These are phyloP conservation scores for Hanseniaspora mollemarum DNA, from an alignment of 805 yeast genomes.

Conservation along the genomic window DNA sequence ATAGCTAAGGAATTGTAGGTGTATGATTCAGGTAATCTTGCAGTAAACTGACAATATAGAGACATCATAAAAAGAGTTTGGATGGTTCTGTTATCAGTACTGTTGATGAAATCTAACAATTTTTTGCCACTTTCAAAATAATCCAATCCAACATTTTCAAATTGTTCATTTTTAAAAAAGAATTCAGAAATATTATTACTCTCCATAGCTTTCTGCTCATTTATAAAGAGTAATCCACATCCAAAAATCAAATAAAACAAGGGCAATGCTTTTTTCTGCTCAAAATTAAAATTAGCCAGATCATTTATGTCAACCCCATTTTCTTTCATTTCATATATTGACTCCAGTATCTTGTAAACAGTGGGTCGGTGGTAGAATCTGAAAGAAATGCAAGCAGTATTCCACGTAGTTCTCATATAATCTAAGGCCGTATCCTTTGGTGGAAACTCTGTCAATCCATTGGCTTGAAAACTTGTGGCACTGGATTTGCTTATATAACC, in stretches of 20 bases:
- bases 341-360: constrained; percentile 59
- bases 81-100: constrained; percentile 66
- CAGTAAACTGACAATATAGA: constrained; percentile 76
- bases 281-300: constrained; percentile 46
- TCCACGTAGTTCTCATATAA: constrained; percentile 68
- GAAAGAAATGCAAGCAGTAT: constrained; percentile 72
- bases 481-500: too few relatives aligned
- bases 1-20: constrained; percentile 82
- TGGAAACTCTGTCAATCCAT: constrained; percentile 47
- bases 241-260: constrained; percentile 79
- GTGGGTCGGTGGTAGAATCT: constrained; percentile 81
- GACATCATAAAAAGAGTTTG: constrained; percentile 81
- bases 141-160: constrained; percentile 64
- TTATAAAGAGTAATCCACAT: constrained; percentile 68
- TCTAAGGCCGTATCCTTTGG: constrained; percentile 60
- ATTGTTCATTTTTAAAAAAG: constrained; percentile 21
- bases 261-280: constrained; percentile 66
- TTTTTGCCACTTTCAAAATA: constrained; percentile 73
- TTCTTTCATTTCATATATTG: constrained; percentile 65
- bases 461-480: not conserved
- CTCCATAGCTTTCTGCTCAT: constrained; percentile 35
- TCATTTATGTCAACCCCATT: not conserved
- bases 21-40: constrained; percentile 75
- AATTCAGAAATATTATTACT: constrained; percentile 19
- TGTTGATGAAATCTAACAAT: constrained; percentile 70